Evolutionary conservation across 2,329 filamentous ascomycete species (phyloP).

Genomic region (Penicillium sp.): DNA sequence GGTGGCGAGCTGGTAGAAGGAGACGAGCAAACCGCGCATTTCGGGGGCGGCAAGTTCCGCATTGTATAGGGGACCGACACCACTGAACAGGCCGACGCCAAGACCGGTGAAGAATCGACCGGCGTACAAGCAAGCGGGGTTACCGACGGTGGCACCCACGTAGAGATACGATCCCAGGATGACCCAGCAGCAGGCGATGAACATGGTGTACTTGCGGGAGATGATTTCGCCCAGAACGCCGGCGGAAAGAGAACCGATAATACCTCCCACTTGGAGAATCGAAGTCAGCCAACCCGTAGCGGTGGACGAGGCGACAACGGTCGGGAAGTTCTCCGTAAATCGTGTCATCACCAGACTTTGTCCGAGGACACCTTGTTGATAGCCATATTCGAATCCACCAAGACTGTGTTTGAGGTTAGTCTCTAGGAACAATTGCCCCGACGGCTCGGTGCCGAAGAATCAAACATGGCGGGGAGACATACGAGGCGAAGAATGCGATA

Average conservation of each 20-base stretch:
- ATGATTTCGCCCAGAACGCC: conserved; percentile 54
- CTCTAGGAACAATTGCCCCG: neutral
- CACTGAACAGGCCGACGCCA: conserved; percentile 36
- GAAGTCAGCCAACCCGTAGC: conserved; percentile 51
- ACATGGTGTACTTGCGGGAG: conserved; percentile 54
- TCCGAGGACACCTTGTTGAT: conserved; percentile 47
- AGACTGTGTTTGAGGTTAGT: conserved; percentile 29
- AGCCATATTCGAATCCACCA: conserved; percentile 53
- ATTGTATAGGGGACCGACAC: conserved; percentile 52
- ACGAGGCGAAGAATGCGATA: conserved; percentile 54
- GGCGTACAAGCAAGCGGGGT: conserved; percentile 28
- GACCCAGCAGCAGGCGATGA: conserved; percentile 54
- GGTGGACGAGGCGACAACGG: conserved; percentile 45
- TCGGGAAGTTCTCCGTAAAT: conserved; percentile 49
- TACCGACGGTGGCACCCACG: conserved; percentile 26
- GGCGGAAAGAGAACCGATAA: conserved; percentile 45
- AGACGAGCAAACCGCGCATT: conserved; percentile 35
- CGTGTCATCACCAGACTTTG: conserved; percentile 54
- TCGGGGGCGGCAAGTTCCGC: conserved; percentile 48
- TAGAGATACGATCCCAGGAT: conserved; percentile 45
- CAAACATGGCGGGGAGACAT: conserved; percentile 4
- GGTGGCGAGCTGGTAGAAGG: conserved; percentile 38
- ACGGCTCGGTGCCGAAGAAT: neutral
- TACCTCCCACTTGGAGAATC: conserved; percentile 54
- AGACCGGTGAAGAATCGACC: conserved; percentile 35